Conservation (phyloP, 495 filamentous ascomycete species). For the Penicillium herquei region DNA sequence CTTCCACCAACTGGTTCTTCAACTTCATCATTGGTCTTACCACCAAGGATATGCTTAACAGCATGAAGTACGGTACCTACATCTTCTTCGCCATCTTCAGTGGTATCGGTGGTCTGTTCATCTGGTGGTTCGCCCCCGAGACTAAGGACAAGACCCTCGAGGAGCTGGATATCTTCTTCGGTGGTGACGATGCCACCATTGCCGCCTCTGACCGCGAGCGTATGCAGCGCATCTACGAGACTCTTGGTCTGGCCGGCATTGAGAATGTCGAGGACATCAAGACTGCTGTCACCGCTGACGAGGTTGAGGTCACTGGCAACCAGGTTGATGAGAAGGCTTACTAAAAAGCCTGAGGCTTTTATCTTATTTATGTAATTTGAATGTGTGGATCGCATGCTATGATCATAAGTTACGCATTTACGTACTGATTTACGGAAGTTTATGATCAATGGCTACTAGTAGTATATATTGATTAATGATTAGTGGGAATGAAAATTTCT, state of each 20-base stretch:
- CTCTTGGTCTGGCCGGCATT: conserved; percentile 15
- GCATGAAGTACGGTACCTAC: conserved; percentile 43
- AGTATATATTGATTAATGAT: conserved; percentile 4
- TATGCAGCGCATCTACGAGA: conserved; percentile 9
- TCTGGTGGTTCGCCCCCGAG: conserved; percentile 54
- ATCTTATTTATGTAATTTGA: not conserved
- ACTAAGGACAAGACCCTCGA: conserved; percentile 53
- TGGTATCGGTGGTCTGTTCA: conserved; percentile 44
- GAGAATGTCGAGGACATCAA: conserved; percentile 30
- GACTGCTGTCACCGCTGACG: conserved; percentile 7
- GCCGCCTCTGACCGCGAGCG: conserved; percentile 6
- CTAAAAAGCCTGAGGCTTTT: not conserved
- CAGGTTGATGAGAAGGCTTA: no score
- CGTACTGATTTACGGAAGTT: not conserved
- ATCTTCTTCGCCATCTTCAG: conserved; percentile 49
- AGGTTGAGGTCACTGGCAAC: conserved; percentile 6
- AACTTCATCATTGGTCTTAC: conserved; percentile 45
- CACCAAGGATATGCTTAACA: conserved; percentile 38
- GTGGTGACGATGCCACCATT: conserved; percentile 19
- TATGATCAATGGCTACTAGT: not conserved
- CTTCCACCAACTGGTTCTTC: conserved; percentile 45
- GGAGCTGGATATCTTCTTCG: conserved; percentile 8
- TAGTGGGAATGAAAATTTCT: not conserved
- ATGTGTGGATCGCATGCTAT: not conserved
- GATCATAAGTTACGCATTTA: conserved; percentile 2